Conservation (phyloP, 306 rosid species). For the Dalbergia cultrata region DNA sequence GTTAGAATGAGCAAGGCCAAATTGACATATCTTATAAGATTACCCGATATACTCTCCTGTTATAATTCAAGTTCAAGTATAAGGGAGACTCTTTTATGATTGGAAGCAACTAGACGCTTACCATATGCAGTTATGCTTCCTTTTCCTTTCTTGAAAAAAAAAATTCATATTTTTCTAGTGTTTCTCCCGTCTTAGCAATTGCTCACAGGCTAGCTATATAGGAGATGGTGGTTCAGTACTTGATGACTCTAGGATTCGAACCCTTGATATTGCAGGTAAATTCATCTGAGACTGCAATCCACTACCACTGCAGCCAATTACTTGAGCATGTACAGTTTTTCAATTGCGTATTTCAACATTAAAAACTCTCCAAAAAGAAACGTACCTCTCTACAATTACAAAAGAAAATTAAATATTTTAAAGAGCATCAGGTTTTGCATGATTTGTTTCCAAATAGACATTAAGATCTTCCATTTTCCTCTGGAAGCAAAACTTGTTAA, state of each 20-base stretch:
- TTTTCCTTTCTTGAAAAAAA: not conserved
- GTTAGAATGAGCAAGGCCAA: not conserved
- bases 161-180: not conserved
- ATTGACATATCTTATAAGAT: not conserved
- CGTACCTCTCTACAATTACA: not conserved
- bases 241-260: not conserved
- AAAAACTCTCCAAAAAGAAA: not conserved
- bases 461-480: no score
- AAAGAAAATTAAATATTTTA: constrained; percentile 11
- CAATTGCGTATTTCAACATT: not conserved
- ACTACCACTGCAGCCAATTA: not conserved
- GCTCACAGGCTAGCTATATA: no score
- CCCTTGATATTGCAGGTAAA: not conserved
- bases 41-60: not conserved
- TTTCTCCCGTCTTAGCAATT: not conserved
- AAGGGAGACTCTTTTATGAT: not conserved
- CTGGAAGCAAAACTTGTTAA: no score
- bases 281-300: not conserved
- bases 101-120: not conserved
- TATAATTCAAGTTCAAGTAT: not conserved
- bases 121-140: not conserved
- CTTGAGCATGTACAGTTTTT: no score
- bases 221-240: not conserved
- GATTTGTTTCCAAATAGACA: not conserved
- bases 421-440: not conserved